These are phyloP conservation scores for Eleusine coracana DNA, from an alignment of 176 grass and related monocot genomes.

Conservation along the genomic window DNA sequence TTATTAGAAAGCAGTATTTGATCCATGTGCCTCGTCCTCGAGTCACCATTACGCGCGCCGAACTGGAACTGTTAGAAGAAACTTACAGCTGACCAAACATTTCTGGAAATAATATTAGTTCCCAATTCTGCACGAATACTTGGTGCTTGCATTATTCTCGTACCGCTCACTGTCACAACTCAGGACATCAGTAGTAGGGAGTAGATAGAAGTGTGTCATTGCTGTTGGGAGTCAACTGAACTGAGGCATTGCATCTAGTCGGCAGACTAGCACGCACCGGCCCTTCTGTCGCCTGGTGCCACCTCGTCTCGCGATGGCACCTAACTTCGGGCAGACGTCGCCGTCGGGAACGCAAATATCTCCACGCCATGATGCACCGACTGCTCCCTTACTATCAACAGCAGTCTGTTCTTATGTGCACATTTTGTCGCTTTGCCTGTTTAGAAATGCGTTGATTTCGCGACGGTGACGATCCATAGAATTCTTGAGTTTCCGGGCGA, in stretches of 20 bases:
- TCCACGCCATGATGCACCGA: neutral
- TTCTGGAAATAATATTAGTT: neutral
- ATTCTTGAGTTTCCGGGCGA: neutral
- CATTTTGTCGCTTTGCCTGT: neutral
- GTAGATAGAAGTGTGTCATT: neutral
- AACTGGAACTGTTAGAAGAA: neutral
- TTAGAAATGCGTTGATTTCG: neutral
- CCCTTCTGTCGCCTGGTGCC: neutral
- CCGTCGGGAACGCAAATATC: neutral
- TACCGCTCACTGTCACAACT: neutral
- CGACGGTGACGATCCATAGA: no score
- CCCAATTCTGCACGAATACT: neutral
- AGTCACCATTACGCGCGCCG: neutral
- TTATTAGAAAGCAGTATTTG: neutral
- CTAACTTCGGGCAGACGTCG: conserved; percentile 16
- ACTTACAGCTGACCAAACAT: neutral
- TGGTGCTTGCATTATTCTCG: neutral
- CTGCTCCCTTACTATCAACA: neutral
- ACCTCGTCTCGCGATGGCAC: neutral
- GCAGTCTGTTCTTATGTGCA: neutral
- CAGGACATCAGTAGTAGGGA: neutral
- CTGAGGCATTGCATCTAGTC: neutral
- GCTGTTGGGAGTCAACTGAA: neutral
- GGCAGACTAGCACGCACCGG: neutral
- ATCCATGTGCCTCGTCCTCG: neutral